phyloP scores from a whole-genome alignment of 768 basidiomycete species.

The Dacryopinax spathularia region DNA sequence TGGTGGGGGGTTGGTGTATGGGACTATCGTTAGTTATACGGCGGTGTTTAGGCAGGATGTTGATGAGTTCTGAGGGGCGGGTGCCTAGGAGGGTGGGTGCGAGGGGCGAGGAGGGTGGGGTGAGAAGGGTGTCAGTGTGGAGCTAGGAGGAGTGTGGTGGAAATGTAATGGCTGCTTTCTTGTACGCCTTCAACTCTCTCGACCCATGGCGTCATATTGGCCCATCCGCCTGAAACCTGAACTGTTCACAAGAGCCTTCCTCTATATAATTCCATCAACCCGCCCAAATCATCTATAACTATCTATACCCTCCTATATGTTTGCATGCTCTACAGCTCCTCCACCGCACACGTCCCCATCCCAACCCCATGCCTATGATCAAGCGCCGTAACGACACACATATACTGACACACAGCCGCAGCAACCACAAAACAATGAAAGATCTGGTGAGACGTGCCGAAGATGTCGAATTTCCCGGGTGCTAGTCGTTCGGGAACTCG shows the following conservation, averaged over 20 bases:
- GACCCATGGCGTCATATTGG: too few relatives aligned
- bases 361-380: conserved; percentile 37
- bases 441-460: conserved; percentile 75
- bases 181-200: too few relatives aligned
- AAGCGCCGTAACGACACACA: conserved; percentile 40
- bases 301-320: conserved; percentile 2
- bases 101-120: too few relatives aligned
- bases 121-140: too few relatives aligned
- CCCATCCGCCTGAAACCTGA: too few relatives aligned
- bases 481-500: conserved; percentile 62
- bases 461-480: conserved; percentile 67
- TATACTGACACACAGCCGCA: conserved; percentile 56
- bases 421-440: conserved; percentile 71
- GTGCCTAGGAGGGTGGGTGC: too few relatives aligned
- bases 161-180: too few relatives aligned
- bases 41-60: conserved; percentile 68
- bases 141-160: too few relatives aligned
- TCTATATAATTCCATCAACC: too few relatives aligned
- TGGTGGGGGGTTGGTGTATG: conserved; percentile 86
- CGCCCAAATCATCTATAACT: background rate
- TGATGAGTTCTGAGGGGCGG: conserved; percentile 57
- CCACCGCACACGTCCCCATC: background rate
- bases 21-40: conserved; percentile 78
- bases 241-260: too few relatives aligned
- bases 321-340: conserved; percentile 8